Percentiles rank a stretch among this genome's conserved stretches.
Conservation (phyloP, 1,139 yeast genomes). For the Yamadazyma diospyri region DNA sequence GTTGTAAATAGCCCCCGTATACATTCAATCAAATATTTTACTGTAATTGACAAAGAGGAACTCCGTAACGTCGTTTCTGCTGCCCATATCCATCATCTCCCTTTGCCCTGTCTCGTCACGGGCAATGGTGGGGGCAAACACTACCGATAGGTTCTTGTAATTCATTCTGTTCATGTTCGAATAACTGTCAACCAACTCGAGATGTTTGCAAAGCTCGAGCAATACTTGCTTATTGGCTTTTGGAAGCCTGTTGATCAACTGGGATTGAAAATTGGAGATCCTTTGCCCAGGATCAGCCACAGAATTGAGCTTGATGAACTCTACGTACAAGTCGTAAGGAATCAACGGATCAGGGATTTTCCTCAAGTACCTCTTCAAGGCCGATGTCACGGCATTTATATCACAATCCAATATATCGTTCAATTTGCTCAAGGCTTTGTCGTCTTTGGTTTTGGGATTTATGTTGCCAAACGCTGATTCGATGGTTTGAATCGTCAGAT, state of each 20-base stretch:
- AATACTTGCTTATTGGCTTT: conserved; percentile 62
- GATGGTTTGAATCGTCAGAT: conserved; percentile 64
- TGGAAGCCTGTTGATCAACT: conserved; percentile 51
- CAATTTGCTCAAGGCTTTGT: conserved; percentile 36
- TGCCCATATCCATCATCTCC: conserved; percentile 84
- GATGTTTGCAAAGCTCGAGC: conserved; percentile 56
- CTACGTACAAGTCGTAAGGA: conserved; percentile 65
- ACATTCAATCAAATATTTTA: conserved; percentile 26
- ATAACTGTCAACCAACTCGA: conserved; percentile 51
- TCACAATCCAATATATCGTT: conserved; percentile 59
- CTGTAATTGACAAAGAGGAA: conserved; percentile 59
- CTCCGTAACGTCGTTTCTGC: conserved; percentile 77
- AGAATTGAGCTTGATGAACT: conserved; percentile 50
- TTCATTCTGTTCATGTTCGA: conserved; percentile 69
- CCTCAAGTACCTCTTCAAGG: conserved; percentile 81
- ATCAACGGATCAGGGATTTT: conserved; percentile 84
- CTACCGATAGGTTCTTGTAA: conserved; percentile 77
- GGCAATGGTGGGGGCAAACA: conserved; percentile 91
- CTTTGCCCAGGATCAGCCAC: conserved; percentile 27
- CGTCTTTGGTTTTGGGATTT: conserved; percentile 25
- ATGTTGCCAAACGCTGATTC: conserved; percentile 42
- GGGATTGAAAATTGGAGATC: conserved; percentile 24
- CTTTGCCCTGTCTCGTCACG: conserved; percentile 78
- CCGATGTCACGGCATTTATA: conserved; percentile 82
- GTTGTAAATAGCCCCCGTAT: background rate